These are phyloP conservation scores for Diversispora epigaea DNA, from an alignment of 192 early-diverging fungal genomes.

Conservation along the genomic window DNA sequence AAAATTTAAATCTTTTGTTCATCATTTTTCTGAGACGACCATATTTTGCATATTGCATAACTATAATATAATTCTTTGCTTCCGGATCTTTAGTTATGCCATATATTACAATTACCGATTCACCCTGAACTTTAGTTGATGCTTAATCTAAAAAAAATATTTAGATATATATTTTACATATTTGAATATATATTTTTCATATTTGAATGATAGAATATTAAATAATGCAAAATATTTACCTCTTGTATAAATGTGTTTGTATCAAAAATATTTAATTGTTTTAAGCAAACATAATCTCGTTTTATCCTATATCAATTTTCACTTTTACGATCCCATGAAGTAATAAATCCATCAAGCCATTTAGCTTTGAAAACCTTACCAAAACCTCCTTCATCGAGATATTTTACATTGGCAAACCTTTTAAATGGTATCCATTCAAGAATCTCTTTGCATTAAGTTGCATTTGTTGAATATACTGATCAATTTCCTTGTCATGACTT, in stretches of 20 bases:
- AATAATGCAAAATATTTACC: no score
- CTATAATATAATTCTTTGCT: no score
- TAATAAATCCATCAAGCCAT: neutral
- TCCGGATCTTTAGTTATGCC: neutral
- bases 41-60: no score
- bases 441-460: neutral
- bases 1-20: no score
- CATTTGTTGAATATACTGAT: no score
- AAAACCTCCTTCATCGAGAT: neutral
- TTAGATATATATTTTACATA: neutral
- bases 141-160: neutral
- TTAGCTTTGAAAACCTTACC: neutral
- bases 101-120: neutral
- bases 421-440: neutral
- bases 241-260: neutral
- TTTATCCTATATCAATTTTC: neutral
- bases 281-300: neutral
- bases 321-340: neutral
- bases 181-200: no score
- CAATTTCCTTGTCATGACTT: no score
- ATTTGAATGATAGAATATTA: neutral
- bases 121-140: neutral
- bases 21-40: no score
- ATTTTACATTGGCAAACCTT: neutral
- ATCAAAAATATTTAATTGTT: neutral